Base-by-base conservation (phyloP, 1,139 yeast genomes). In the Suhomyces bokatorum region DNA sequence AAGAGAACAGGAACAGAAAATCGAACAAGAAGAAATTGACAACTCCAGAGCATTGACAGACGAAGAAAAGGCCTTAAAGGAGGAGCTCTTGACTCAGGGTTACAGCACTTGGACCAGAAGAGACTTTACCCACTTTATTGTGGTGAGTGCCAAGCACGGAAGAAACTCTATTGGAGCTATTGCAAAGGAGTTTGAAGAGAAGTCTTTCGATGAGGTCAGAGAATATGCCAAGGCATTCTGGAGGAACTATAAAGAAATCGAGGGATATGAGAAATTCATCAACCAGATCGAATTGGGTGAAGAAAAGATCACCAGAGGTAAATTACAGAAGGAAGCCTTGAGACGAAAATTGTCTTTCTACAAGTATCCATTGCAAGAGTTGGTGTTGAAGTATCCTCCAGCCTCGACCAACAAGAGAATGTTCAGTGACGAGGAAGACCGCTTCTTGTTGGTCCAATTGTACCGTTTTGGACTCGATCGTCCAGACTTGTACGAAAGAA, bases 201-300 rank as follows among this genome's bases (percentile, higher is more conserved):
- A 86, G 58, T 72, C 86, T 0, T 58, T 68, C n/a, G 90, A 85
- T 14, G 89, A 85, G 47, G 85, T 85, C 4, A 65, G 81, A 46
- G 81, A 75, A 38, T 86, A 86, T 58, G 83, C 88, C 2, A 70
- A 71, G 47, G 79, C 77, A 6, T 86, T 86, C 58, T 86, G 95
- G 95, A 53, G 65, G 30, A 75, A 78, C 46, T 83, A 78, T 56
- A 67, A 78, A 45, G 81, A 80, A 46, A 81, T 86, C 47, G 93
- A 86, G 28, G 91, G 90, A 4, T 80, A 80, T 59, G 95, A 86
- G 54, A 73, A 83, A 53, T 83, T 80, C 53, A 66, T 86, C 37
- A 70, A 71, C 34, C 86, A 80, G 51, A 85, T 86, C 50, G 93
- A 86, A 60, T 69, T 71, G n/a, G 95, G 93, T 14, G 95, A 86